Base-by-base conservation (phyloP, 495 filamentous ascomycete genomes). In the Aspergillus nanangensis region DNA sequence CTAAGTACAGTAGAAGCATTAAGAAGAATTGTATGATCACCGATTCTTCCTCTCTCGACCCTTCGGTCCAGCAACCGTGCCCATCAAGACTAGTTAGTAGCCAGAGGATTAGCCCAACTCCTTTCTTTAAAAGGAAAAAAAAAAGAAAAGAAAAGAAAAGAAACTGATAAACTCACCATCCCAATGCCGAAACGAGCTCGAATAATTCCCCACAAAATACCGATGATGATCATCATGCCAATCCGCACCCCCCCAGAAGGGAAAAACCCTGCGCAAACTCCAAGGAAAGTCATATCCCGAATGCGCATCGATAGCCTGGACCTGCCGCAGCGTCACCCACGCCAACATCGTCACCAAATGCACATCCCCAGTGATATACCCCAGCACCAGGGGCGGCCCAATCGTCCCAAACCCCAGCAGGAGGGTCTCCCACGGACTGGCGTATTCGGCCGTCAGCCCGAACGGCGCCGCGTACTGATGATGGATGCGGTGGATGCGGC, bases 131-230 rank as follows among this genome's bases (percentile, higher is more conserved):
- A 31, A 0, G 25, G 25, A 5, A 23, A 31, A 10, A 2, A 10
- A 24, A 14, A 7, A 32, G 27, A 29, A 1, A 22, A 34, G 4
- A 2, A 21, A 19, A 42, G 14, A 22, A 43, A 8, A 19, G 14
- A 9, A 23, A 5, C 25, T 7, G 25, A 11, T 7, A 29, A 13
- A 53, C 55, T 51, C 32, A 57, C 55, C 36, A 70, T 98, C 93
- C 93, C 94, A 97, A 89, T 93, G 96, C 61, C 90, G 79, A 80
- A 98, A 98, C 67, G 88, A 94, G 59, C 90, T 95, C 29, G 92
- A 77, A 65, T 96, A 98, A 74, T 98, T 98, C 44, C 93, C 93
- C 58, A 96, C 86, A 76, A 98, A 98, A 50, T 84, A 81, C 73
- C 96, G 91, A 68, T 98, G 93, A 67, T 98, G 93, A 29, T 87